Evolutionary conservation across 805 yeast species (phyloP).

Genomic region (Hanseniaspora occidentalis): DNA sequence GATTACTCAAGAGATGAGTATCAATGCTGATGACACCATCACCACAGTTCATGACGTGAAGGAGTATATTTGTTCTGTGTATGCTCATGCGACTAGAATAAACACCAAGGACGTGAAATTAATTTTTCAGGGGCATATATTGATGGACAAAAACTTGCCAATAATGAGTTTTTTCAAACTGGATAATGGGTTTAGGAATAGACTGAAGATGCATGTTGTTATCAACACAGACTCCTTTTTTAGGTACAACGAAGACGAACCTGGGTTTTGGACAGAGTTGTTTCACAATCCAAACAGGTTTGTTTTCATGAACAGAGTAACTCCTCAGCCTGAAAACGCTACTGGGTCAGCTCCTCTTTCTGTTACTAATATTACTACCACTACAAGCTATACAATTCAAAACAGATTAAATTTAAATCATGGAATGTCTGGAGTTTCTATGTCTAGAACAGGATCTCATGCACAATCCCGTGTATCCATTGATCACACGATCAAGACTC

Average conservation of each 20-base stretch:
- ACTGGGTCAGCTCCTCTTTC: too few relatives aligned
- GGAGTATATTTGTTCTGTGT: slow-evolving; percentile 17
- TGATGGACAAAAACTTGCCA: slow-evolving; percentile 7
- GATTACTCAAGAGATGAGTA: slow-evolving; percentile 13
- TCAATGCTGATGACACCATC: slow-evolving; percentile 10
- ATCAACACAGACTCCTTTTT: slow-evolving; percentile 13
- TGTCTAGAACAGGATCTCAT: too few relatives aligned
- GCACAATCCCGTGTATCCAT: too few relatives aligned
- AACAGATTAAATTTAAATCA: too few relatives aligned
- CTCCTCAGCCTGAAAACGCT: slow-evolving; percentile 1
- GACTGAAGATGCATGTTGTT: slow-evolving; percentile 16
- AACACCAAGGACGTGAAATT: slow-evolving; percentile 15
- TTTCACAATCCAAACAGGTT: slow-evolving; percentile 13
- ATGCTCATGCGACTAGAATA: slow-evolving; percentile 14
- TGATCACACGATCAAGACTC: too few relatives aligned
- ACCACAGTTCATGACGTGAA: slow-evolving; percentile 19
- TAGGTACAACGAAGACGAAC: slow-evolving; percentile 13
- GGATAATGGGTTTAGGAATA: background rate
- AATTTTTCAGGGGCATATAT: slow-evolving; percentile 18
- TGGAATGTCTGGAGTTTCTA: too few relatives aligned
- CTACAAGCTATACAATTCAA: too few relatives aligned
- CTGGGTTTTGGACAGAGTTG: slow-evolving; percentile 20
- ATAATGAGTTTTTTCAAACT: slow-evolving; percentile 9
- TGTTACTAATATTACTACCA: background rate
- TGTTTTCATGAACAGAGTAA: slow-evolving; percentile 9